phyloP scores from a whole-genome alignment of 345 rosid genomes.

The Hypericum perforatum region DNA sequence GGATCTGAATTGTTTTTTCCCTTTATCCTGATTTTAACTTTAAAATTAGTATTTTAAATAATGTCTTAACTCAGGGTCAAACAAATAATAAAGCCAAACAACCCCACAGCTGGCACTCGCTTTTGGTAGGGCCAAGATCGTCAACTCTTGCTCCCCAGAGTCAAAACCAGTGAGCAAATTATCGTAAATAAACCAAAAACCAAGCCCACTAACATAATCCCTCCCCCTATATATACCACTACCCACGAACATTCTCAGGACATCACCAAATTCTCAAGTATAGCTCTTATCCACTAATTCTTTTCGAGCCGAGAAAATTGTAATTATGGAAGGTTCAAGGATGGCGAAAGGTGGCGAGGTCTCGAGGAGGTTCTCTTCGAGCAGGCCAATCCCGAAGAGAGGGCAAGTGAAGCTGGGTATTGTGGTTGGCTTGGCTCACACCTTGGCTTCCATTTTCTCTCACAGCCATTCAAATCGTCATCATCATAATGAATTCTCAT shows the following conservation, averaged over 20 bases:
- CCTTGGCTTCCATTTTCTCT: constrained; percentile 37
- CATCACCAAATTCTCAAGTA: not conserved
- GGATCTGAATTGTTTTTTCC: too few species aligned
- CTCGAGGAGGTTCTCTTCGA: constrained; percentile 4
- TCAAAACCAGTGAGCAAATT: constrained; percentile 1
- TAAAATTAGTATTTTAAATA: too few species aligned
- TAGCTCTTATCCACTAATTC: not conserved
- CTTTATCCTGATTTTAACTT: too few species aligned
- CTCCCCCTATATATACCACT: not conserved
- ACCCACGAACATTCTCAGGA: not conserved
- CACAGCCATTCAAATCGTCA: too few species aligned
- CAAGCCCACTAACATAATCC: not conserved
- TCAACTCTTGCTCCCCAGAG: not conserved
- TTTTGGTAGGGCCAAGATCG: too few species aligned
- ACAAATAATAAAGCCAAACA: too few species aligned
- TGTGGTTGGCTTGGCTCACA: constrained; percentile 36
- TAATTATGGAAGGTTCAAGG: constrained; percentile 10
- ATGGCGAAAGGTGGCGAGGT: constrained; percentile 22
- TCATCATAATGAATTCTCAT: too few species aligned
- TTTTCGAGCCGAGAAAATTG: not conserved
- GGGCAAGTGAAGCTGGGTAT: constrained; percentile 40
- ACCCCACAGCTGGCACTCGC: too few species aligned
- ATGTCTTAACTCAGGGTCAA: too few species aligned
- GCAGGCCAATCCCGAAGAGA: constrained; percentile 39
- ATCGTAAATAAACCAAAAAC: not conserved